Conservation (phyloP, 148 eudicot genomes). For the Pouteria glomerata region DNA sequence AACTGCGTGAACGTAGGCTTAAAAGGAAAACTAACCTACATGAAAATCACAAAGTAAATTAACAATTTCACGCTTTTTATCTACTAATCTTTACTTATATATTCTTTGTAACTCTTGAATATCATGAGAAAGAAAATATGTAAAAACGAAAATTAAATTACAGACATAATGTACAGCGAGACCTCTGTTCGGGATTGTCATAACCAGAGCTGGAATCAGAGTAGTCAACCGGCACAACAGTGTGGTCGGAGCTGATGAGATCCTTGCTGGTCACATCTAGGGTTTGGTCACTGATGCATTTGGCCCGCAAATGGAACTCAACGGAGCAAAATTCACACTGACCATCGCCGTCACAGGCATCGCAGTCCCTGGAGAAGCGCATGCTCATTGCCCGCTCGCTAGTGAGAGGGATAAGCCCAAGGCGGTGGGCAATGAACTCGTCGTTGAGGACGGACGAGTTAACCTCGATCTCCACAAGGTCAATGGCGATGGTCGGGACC, state of each 20-base stretch:
- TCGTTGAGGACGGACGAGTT: constrained; percentile 86
- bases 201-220: constrained; percentile 40
- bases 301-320: constrained; percentile 79
- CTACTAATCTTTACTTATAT: too few relatives aligned
- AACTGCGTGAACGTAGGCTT: neutral
- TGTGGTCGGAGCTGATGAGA: constrained; percentile 64
- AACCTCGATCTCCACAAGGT: constrained; percentile 87
- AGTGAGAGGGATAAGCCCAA: constrained; percentile 78
- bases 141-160: neutral
- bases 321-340: constrained; percentile 95
- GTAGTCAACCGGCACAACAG: constrained; percentile 81
- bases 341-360: constrained; percentile 93
- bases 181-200: constrained; percentile 47
- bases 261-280: constrained; percentile 90
- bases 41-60: too few relatives aligned
- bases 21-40: neutral
- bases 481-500: constrained; percentile 86
- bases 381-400: constrained; percentile 87
- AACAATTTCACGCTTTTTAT: neutral
- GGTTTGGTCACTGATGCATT: constrained; percentile 69
- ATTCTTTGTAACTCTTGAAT: too few relatives aligned
- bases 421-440: constrained; percentile 87
- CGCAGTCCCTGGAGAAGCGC: constrained; percentile 97
- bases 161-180: neutral
- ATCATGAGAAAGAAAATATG: too few relatives aligned